Evolutionary conservation across 2,329 filamentous ascomycete species (phyloP), one percentile per base, ranked within the genome.

Genomic region (Bisporella sp.): DNA sequence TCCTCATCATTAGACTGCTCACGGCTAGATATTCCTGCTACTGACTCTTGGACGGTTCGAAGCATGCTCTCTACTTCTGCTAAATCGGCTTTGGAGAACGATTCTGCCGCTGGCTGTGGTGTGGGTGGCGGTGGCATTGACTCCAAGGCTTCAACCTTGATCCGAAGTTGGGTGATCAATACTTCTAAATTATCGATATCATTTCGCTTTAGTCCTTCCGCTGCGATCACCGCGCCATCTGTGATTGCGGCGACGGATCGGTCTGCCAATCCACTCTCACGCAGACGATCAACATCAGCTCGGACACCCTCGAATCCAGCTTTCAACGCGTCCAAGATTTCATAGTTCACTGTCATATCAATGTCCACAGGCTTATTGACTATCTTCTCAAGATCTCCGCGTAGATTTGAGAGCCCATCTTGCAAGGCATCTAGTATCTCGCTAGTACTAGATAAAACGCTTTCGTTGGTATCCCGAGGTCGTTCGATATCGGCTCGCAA

Each of bases 381-480:
- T 12, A 93, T 76, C 62, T 75, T 77, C 52, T 96, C 90, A 51
- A 97, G 85, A 54, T 89, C 85, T 31, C 76, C 74, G 30, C 87
- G 82, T 6, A 97, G 74, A 45, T 85, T 83, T 54, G 87, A 83
- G 5, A 97, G 77, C 2, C 91, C 91, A 66, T 96, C 90, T 52
- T 95, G 91, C 48, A 97, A 74, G 1, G 91, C 87, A 63, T 96
- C 89, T 1, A 97, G 75, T 8, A 96, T 87, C 62, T 96, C 90
- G 47, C 89, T 87, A 0, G 89, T 92, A 56, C 91, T 89, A 12
- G 62, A 62, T 28, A 59, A 43, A 48, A 60, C 49, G 47, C 59
- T 62, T 41, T 65, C 64, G 40, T 59, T 58, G 31, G 52, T 57
- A 21, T 60, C 57, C n/a, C 58, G 56, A 12, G 60, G 58, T 33